Evolutionary conservation across 1,139 yeast genomes (phyloP), one percentile per base, ranked within the genome.

Genomic region (Blastobotrys serpentis): DNA sequence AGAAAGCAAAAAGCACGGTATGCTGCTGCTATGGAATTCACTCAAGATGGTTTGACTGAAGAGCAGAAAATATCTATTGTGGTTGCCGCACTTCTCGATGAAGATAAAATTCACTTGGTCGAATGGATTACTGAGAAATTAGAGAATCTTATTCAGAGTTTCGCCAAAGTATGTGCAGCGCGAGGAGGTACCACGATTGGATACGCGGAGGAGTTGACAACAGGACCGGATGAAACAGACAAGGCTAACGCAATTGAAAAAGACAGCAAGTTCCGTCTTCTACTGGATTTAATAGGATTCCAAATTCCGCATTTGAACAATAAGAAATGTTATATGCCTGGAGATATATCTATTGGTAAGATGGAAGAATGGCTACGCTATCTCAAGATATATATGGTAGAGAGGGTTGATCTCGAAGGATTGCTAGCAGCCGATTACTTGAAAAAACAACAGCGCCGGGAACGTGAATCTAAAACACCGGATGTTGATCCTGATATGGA

Each of bases 1-100:
- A 53, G 53, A 41, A 47, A 43, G 25, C 53, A 49, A 43, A 41
- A 48, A 6, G 44, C 41, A 11, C 18, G 42, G 45, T 18, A 49
- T 18, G 41, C 52, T 21, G 49, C 53, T 13, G 52, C 55, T 4
- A 50, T 43, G 29, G 53, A 57, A 60, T 65, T 56, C 32, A 62
- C 63, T 43, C 59, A 61, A 6, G 56, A 59, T 1, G 51, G 53
- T 4, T 49, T 63, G 2, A 49, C 60, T 2, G 46, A 48, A 2
- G 70, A 67, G 37, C 58, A 61, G 34, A 58, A 58, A 33, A 54
- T 61, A n/a, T 63, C 62, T 43, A 71, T 80, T 25, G 61, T 79
- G 29, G 76, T 81, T 6, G 77, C 81, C 37, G 73, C 77, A 0
- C 60, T 81, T 40, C 64, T 74, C 17, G 73, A 73, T 44, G 76